phyloP scores from a whole-genome alignment of 129 eudicot genomes.

The Helianthus annuus region DNA sequence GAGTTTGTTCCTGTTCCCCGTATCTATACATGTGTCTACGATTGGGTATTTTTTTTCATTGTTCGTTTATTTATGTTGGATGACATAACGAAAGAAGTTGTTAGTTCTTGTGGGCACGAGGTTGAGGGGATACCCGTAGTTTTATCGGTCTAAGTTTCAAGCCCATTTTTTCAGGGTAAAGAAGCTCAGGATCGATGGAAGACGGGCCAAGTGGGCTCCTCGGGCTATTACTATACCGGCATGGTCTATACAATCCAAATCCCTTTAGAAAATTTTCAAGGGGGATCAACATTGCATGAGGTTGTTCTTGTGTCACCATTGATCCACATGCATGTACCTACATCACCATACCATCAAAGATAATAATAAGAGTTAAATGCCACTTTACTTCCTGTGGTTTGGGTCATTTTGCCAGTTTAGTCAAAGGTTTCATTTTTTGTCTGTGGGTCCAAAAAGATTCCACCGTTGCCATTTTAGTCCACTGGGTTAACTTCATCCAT shows the following conservation, averaged over 20 bases:
- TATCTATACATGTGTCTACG: background rate
- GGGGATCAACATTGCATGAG: conserved; percentile 86
- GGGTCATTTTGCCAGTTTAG: no score
- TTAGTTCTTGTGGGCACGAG: conserved; percentile 22
- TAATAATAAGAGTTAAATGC: no score
- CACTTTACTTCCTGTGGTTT: no score
- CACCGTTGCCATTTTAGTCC: no score
- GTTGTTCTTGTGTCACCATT: conserved; percentile 95
- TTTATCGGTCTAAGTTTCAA: conserved; percentile 87
- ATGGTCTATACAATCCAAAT: conserved; percentile 65
- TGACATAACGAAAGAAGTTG: conserved; percentile 21
- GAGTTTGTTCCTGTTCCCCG: background rate
- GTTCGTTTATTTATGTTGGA: background rate
- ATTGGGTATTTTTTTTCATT: conserved; percentile 9
- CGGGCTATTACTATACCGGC: conserved; percentile 63
- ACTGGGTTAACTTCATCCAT: no score
- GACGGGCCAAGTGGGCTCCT: conserved; percentile 80
- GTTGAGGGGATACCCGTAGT: conserved; percentile 55
- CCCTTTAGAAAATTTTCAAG: conserved; percentile 84
- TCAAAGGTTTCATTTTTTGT: no score
- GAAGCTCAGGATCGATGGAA: conserved; percentile 68
- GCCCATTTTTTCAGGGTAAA: conserved; percentile 94
- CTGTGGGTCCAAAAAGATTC: no score
- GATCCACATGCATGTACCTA: conserved; percentile 97
- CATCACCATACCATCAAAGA: background rate